A percentile compares a stretch with the other conserved stretches of the same genome.
Evolutionary conservation across 345 rosid species (phyloP).

Genomic region (Microthlaspi erraticum): DNA sequence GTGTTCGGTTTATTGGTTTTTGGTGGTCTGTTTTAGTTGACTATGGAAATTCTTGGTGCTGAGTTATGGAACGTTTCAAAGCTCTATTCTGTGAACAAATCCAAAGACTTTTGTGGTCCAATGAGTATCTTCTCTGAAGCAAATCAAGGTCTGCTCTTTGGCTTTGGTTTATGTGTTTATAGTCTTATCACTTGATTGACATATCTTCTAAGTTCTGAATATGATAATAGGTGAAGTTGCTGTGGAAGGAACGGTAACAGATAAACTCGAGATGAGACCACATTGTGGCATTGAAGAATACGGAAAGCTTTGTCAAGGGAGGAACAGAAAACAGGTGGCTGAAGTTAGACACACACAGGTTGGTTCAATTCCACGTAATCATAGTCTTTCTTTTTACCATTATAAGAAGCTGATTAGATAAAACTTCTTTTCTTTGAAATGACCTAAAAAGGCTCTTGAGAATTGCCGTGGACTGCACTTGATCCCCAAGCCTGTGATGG

Average conservation of each 20-base stretch:
- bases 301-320: not conserved
- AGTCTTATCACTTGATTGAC: not conserved
- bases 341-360: not conserved
- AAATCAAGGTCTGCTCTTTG: not conserved
- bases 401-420: too few species aligned
- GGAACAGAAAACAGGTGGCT: not conserved
- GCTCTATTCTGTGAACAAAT: not conserved
- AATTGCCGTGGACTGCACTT: not conserved
- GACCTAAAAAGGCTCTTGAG: not conserved
- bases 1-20: not conserved
- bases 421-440: not conserved
- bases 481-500: not conserved
- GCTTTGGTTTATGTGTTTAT: not conserved
- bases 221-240: not conserved
- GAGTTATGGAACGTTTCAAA: not conserved
- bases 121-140: not conserved
- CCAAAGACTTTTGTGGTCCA: not conserved
- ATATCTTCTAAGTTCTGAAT: not conserved
- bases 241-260: not conserved
- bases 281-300: not conserved
- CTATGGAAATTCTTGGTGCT: not conserved
- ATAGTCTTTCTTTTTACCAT: not conserved
- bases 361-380: not conserved
- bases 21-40: not conserved
- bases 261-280: not conserved